Base-by-base conservation (phyloP, 768 basidiomycete species). In the Pisolithus sp. region DNA sequence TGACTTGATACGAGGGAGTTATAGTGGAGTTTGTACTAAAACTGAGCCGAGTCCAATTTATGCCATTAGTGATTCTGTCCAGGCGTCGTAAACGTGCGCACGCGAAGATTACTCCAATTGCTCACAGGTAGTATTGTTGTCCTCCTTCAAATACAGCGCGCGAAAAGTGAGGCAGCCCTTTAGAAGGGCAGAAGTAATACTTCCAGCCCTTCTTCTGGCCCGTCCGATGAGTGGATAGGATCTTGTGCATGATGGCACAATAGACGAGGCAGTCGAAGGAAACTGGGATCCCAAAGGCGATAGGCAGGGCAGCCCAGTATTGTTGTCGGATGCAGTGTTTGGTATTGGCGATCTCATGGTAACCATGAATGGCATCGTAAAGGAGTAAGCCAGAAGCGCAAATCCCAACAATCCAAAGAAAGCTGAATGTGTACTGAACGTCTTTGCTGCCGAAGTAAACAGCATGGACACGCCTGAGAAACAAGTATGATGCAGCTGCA, bases 121-220 rank as follows among this genome's bases (percentile, higher is more conserved):
- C 67, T 37, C 54, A 71, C 73, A 68, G 38, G 50, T 74, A 72
- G 53, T 73, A 74, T 23, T 58, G 59, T 48, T 74, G 70, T 15
- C 73, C 72, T 23, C 68, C 69, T n/a, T 63, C 57, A 12, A 75
- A 49, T 6, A 75, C 20, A 12, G 65, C 65, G 41, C 52, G 58
- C 5, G 71, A 68, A 47, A 74, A 51, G 31, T 38, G 55, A 34
- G 71, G 71, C 18, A 74, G 61, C 12, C 64, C 46, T 5, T 62
- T 41, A 15, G 34, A 5, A 34, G 12, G 13, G 13, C 38, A 46
- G n/a, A 64, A 55, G 50, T 65, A 63, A 3, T 53, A 21, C 50
- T 46, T 60, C 48, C 66, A 53, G 24, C 31, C 42, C 40, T 30
- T 52, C 10, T 57, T 53, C 5, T 43, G 46, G 48, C 34, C 34